Base-by-base conservation (phyloP, 768 basidiomycete genomes). In the Leucosporidium yakuticum region DNA sequence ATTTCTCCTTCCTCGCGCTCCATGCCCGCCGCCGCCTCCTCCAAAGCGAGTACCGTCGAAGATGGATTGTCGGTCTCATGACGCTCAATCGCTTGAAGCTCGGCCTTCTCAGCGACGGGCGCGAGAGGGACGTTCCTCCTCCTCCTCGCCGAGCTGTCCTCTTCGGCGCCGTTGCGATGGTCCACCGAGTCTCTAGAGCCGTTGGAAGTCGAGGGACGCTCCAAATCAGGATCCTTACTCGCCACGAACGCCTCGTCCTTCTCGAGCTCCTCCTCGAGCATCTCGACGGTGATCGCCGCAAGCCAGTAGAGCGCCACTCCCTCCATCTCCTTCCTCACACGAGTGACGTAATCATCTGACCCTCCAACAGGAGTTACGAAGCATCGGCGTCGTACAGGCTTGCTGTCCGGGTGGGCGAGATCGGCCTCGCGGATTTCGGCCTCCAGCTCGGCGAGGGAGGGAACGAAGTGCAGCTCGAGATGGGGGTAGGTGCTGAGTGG, bases 301-400 rank as follows among this genome's bases (percentile, higher is more conserved):
- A 8, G 39, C 39, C 39, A 44, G 14, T 44, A 44, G 39, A 44
- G 39, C 39, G 39, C 11, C 3, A 44, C 14, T 8, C 69, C 31
- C 59, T 54, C 65, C 69, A 70, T 63, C 4, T 15, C 19, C 15
- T 15, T 15, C 34, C 65, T 25, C 14, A 67, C 51, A 25, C 39
- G 36, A 1, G 60, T 51, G 15, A 70, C 65, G 44, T 67, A 59
- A 29, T 65, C 50, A 39, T 70, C 69, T 2, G 69, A 63, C 0
- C 69, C 69, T 23, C 69, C 69, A 21, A 70, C 65, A 4, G 69
- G 65, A 0, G 65, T 60, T 36, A 70, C 50, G 64, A 65, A 70
- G 15, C 66, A 47, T 21, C 60, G 50, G 4, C 65, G 39, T 1
- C 60, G 44, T n/a, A 15, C 27, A 29, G 14, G 39, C 60, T 25